Conservation (phyloP, 305 asterid species). For the Caryopteris hybrid region DNA sequence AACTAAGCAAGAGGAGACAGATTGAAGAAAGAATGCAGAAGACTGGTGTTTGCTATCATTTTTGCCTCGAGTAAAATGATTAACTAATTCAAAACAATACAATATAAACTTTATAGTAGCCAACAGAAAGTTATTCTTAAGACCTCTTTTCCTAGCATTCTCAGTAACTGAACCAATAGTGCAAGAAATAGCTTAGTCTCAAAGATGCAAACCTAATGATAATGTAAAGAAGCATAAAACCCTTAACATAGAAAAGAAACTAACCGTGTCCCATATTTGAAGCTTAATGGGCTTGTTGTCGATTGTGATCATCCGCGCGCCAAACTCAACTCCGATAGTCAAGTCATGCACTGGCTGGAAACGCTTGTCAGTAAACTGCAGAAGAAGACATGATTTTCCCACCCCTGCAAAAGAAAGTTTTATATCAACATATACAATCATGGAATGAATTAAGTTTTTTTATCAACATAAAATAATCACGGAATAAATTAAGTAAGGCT, state of each 20-base stretch:
- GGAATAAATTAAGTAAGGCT: not conserved
- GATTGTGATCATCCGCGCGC: constrained; percentile 63
- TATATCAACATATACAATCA: too few species aligned
- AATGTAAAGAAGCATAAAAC: not conserved
- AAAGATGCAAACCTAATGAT: not conserved
- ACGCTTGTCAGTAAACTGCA: constrained; percentile 62
- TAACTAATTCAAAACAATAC: not conserved
- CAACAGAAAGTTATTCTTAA: not conserved
- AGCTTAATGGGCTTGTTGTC: constrained; percentile 61
- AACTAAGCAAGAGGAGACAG: not conserved
- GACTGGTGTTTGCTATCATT: not conserved
- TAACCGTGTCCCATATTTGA: constrained; percentile 66
- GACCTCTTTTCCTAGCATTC: not conserved
- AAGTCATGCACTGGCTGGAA: constrained; percentile 71
- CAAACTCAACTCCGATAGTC: constrained; percentile 67
- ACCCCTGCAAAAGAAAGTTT: constrained; percentile 39
- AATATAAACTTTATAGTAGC: not conserved
- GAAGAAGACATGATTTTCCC: constrained; percentile 63
- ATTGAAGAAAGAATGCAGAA: not conserved
- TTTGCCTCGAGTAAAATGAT: not conserved
- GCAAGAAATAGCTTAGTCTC: not conserved
- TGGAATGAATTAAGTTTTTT: too few species aligned
- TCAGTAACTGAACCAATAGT: constrained; percentile 1
- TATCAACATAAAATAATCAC: not conserved
- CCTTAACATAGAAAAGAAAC: constrained; percentile 7